Evolutionary conservation across 768 basidiomycete genomes (phyloP), one percentile per base, ranked within the genome.

Genomic region (Xerocomus brunneocitrinus): DNA sequence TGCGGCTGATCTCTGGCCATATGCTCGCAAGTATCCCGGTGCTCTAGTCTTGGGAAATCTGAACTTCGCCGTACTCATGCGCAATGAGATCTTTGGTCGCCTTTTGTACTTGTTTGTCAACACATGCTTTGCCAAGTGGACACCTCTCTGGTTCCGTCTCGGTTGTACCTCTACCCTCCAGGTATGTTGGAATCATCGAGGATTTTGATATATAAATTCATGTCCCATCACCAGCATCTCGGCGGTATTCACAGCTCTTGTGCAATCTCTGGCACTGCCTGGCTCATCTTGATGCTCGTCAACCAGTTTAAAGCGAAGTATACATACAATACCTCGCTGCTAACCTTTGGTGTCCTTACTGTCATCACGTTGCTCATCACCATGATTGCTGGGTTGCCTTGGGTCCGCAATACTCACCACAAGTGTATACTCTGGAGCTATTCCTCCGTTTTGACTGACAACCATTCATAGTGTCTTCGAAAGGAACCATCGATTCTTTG

Each of bases 51-150:
- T 86, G 6, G 90, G 87, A 0, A 92, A 92, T 59, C 68, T 92
- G 45, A 79, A 83, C 58, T 70, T 80, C 25, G 81, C 88, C 5
- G 82, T 91, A 52, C 75, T 92, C 22, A 81, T 89, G 75, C 78
- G 90, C 22, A 92, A 92, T 61, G 90, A 92, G 59, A 73, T 90
- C 2, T 91, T 91, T 57, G 87, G 88, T 9, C 84, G 90, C n/a
- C 67, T 82, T 34, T 63, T 92, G 13, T 92, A 91, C 64, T 68
- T 83, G 43, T 60, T 84, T 22, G 77, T 88, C 56, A 91, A 89
- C 64, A 87, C 81, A 0, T 68, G 78, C 28, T 90, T 92, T 57
- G 85, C 87, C n/a, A 91, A 87, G 83, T 89, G 87, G 87, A 70
- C 87, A 1, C 87, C 87, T 22, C 73, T 89, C 30, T 81, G 77